Conservation (phyloP, 2,329 filamentous ascomycete genomes). For the Lizonia empirigonia region DNA sequence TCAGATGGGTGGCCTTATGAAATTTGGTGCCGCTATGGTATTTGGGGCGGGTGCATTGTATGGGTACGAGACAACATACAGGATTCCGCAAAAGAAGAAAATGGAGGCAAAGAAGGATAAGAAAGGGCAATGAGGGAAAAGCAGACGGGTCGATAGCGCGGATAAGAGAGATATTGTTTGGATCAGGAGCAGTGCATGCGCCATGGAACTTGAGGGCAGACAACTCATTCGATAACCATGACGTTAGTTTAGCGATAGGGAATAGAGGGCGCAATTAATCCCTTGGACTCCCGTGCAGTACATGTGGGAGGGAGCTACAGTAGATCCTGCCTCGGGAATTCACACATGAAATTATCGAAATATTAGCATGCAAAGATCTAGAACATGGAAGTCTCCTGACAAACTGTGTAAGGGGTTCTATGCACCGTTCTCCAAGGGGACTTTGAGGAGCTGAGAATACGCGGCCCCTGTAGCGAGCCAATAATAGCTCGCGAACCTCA, state of each 20-base stretch:
- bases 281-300: no score
- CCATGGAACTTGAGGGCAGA: no score
- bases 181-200: neutral
- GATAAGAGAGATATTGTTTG: no score
- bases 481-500: constrained; percentile 4
- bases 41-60: constrained; percentile 93
- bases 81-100: constrained; percentile 50
- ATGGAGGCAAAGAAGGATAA: constrained; percentile 28
- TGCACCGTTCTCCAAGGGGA: neutral
- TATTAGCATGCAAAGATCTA: no score
- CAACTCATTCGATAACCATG: no score
- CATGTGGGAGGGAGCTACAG: no score
- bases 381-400: no score
- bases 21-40: constrained; percentile 81
- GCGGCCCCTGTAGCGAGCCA: constrained; percentile 6
- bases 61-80: constrained; percentile 70
- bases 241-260: neutral
- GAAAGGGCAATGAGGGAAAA: constrained; percentile 32
- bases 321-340: no score
- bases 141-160: no score
- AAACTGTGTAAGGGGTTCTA: neutral
- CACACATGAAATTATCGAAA: no score
- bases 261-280: neutral
- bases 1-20: constrained; percentile 72
- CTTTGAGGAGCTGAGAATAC: constrained; percentile 4